Evolutionary conservation across 345 rosid genomes (phyloP).

Genomic region (Viola odorata): DNA sequence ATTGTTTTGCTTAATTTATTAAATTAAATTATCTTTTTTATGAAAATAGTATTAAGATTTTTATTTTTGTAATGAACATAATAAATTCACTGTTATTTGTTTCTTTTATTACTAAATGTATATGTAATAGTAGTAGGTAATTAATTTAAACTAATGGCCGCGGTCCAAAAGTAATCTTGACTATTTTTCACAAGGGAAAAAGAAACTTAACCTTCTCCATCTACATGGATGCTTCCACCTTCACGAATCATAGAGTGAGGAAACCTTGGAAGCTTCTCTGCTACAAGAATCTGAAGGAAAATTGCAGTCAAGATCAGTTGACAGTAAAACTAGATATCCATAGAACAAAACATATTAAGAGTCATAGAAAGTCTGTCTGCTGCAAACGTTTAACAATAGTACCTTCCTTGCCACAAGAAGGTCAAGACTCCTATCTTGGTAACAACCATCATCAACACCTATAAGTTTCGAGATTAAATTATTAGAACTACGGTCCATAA

Average conservation of each 20-base stretch:
- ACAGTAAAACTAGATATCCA: not conserved
- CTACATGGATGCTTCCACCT: slow-evolving; percentile 99
- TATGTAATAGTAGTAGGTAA: no score
- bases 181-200: no score
- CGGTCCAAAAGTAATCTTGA: no score
- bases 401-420: slow-evolving; percentile 84
- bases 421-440: slow-evolving; percentile 81
- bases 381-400: slow-evolving; percentile 2
- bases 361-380: not conserved
- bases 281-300: slow-evolving; percentile 53
- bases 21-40: no score
- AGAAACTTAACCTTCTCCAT: slow-evolving; percentile 76
- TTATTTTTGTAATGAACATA: no score
- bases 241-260: slow-evolving; percentile 70
- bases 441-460: slow-evolving; percentile 87
- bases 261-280: slow-evolving; percentile 73
- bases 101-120: no score
- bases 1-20: no score
- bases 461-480: slow-evolving; percentile 10
- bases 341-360: not conserved
- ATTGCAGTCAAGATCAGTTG: slow-evolving; percentile 14
- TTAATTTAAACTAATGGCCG: no score
- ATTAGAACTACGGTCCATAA: not conserved
- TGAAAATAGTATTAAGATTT: no score
- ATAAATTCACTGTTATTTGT: no score